These are phyloP conservation scores for Magnolia changhungtana DNA, from an alignment of 164 flowering plant species.

Conservation along the genomic window DNA sequence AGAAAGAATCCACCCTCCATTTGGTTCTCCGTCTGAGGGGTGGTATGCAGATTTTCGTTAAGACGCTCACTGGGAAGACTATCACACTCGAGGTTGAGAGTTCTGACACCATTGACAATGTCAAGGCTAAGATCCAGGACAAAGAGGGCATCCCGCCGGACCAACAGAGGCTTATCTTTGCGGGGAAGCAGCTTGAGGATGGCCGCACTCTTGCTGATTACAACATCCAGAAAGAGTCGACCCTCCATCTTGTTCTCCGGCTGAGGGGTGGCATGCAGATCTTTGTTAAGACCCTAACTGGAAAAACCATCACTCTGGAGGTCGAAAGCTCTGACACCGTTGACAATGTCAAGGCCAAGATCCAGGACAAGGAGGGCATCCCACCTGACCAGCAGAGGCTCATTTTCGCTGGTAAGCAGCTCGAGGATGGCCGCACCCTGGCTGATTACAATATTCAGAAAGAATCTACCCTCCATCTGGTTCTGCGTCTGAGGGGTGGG, in stretches of 20 bases:
- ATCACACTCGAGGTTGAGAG: background rate
- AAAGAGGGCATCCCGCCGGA: background rate
- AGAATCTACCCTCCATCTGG: conserved; percentile 1
- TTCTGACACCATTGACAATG: conserved; percentile 2
- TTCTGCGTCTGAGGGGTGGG: conserved; percentile 2
- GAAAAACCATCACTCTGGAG: background rate
- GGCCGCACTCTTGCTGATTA: conserved; percentile 2
- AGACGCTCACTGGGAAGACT: conserved; percentile 6
- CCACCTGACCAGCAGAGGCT: conserved; percentile 11
- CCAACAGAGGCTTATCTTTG: conserved; percentile 5
- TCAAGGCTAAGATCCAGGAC: conserved; percentile 3
- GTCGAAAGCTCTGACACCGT: conserved; percentile 7
- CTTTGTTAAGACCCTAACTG: background rate
- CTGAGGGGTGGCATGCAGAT: conserved; percentile 4
- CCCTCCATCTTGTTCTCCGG: background rate
- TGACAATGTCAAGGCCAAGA: conserved; percentile 7
- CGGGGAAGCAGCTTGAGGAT: background rate
- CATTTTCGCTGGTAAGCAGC: conserved; percentile 6
- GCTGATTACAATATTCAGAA: conserved; percentile 8
- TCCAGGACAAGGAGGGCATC: conserved; percentile 8
- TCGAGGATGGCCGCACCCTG: conserved; percentile 6
- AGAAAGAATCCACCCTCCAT: conserved; percentile 5
- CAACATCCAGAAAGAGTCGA: conserved; percentile 1
- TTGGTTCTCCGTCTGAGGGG: conserved; percentile 1
- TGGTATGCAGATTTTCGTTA: conserved; percentile 6